Evolutionary conservation across 2,329 filamentous ascomycete genomes (phyloP), one percentile per base, ranked within the genome.

Genomic region (Venturia pyrina): DNA sequence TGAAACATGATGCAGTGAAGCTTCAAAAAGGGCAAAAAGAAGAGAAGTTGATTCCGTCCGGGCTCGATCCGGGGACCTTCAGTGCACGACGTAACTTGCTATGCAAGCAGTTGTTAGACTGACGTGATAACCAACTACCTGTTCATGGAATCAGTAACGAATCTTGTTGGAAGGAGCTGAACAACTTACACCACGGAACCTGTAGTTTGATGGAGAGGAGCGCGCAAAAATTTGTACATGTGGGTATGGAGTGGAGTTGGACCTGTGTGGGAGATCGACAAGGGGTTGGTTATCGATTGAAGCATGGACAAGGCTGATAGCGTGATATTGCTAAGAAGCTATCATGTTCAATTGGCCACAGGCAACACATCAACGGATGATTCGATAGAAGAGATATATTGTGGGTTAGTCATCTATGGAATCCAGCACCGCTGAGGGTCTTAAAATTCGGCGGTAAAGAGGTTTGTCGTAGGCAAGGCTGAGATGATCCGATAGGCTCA

Each of bases 111-210:
- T 37, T 59, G 53, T 59, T 59, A 59, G 53, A 59, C 53, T 59
- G 32, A 59, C 53, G 53, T 59, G 53, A 59, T 59, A 59, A 59
- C 53, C 53, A 59, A 59, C 53, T 59, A 28, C 28, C 28, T 28
- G 28, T 28, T 28, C 2, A 2, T 28, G 28, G 2, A 28, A 4
- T 28, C 28, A 28, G 28, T 28, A 28, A 28, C 28, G 28, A 28
- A 2, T 28, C 4, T 2, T 28, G 28, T 2, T 28, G 2, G 28
- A 28, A 4, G 4, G 4, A 2, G 28, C 4, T 28, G 2, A 28
- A 4, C 28, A 28, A 28, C 28, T 28, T 28, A 59, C 53, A 59
- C 53, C 53, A 59, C 53, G 53, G 13, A 53, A 53, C 48, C 48
- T 53, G 21, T 50, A 13, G 7, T 43, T 15, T 43, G 40, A 15